Evolutionary conservation across 2,329 filamentous ascomycete genomes (phyloP).

Genomic region (Setomelanomma holmii): DNA sequence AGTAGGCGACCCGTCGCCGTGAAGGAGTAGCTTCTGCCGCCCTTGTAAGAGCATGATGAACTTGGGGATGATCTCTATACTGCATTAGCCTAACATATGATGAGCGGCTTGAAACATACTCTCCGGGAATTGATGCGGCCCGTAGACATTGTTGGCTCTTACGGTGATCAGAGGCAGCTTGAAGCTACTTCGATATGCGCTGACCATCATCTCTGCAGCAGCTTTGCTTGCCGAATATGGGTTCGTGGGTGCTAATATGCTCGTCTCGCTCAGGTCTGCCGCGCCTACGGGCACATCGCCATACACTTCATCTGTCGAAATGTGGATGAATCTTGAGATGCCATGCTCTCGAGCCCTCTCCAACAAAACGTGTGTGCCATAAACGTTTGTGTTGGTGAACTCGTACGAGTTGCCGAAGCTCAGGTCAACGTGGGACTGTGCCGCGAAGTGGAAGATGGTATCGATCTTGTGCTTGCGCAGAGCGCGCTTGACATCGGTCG

Average conservation of each 20-base stretch:
- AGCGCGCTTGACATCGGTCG: slow-evolving; percentile 72
- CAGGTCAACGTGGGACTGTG: slow-evolving; percentile 83
- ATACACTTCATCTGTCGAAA: slow-evolving; percentile 87
- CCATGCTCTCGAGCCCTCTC: slow-evolving; percentile 77
- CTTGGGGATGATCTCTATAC: slow-evolving; percentile 81
- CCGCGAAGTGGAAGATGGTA: slow-evolving; percentile 83
- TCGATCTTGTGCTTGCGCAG: slow-evolving; percentile 76
- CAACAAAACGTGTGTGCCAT: slow-evolving; percentile 81
- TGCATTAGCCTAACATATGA: slow-evolving; percentile 12
- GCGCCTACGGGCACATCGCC: slow-evolving; percentile 77
- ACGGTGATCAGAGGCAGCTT: slow-evolving; percentile 81
- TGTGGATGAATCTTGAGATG: slow-evolving; percentile 77
- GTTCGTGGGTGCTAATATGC: slow-evolving; percentile 79
- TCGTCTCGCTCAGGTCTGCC: slow-evolving; percentile 75
- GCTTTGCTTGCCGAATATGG: slow-evolving; percentile 83
- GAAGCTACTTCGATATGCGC: slow-evolving; percentile 85
- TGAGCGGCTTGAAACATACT: slow-evolving; percentile 60
- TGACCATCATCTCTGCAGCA: slow-evolving; percentile 84
- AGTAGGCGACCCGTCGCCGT: slow-evolving; percentile 77
- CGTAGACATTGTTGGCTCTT: slow-evolving; percentile 84
- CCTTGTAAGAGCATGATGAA: slow-evolving; percentile 77
- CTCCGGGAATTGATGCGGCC: slow-evolving; percentile 83
- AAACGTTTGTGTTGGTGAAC: slow-evolving; percentile 83
- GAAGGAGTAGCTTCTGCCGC: slow-evolving; percentile 71
- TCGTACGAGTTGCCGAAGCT: slow-evolving; percentile 83